Percentiles rank a stretch among this genome's conserved stretches.
Evolutionary conservation across 1,284 basidiomycete species (phyloP).

Genomic region (Gastroboletus turbinatus): DNA sequence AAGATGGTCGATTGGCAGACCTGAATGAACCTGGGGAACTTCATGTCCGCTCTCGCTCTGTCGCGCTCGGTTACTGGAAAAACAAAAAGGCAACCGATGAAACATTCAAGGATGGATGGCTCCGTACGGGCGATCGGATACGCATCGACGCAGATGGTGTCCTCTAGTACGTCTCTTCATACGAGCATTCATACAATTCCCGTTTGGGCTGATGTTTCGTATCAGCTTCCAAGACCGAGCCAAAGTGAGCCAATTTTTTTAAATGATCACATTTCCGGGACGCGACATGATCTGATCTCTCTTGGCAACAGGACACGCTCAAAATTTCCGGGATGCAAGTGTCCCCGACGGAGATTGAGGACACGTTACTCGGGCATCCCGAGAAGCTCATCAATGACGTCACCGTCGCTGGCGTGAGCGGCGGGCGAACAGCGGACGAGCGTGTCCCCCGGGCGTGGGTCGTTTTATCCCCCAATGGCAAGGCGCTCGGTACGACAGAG

Average conservation of each 20-base stretch:
- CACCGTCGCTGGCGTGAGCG: constrained; percentile 67
- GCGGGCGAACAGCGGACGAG: constrained; percentile 65
- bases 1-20: constrained; percentile 57
- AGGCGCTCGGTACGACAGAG: constrained; percentile 42
- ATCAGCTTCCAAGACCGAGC: constrained; percentile 31
- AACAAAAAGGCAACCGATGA: constrained; percentile 63
- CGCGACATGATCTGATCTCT: constrained; percentile 2
- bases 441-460: constrained; percentile 74
- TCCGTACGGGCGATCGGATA: constrained; percentile 71
- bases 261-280: not conserved
- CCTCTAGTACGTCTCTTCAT: constrained; percentile 56
- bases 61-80: constrained; percentile 68
- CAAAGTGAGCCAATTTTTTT: constrained; percentile 19
- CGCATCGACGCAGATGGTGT: constrained; percentile 55
- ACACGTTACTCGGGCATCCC: constrained; percentile 57
- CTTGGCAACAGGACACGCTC: constrained; percentile 55
- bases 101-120: constrained; percentile 69
- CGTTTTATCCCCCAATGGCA: constrained; percentile 56
- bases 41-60: constrained; percentile 51
- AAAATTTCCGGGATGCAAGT: constrained; percentile 76
- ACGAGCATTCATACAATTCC: not conserved
- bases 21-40: constrained; percentile 66
- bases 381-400: constrained; percentile 57
- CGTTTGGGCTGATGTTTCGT: not conserved
- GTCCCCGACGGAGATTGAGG: constrained; percentile 72